Base-by-base conservation (phyloP, 768 basidiomycete genomes). In the Pulveroboletus sp. region DNA sequence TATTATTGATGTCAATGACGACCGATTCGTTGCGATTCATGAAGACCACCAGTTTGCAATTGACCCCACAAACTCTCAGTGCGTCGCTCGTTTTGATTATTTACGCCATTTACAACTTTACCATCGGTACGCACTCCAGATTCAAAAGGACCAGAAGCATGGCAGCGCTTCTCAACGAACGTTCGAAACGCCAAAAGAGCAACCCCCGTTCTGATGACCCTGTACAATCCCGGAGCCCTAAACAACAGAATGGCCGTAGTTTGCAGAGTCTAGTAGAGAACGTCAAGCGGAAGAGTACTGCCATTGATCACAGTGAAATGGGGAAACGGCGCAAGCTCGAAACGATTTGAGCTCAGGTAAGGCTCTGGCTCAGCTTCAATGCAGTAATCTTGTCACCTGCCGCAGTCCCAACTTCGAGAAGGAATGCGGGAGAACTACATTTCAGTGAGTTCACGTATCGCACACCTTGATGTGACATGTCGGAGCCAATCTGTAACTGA, bases 31-130 rank as follows among this genome's bases (percentile, higher is more conserved):
- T 63, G 85, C 79, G 18, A 63, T 98, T 39, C 88, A 93, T 59
- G 91, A 96, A 58, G 87, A 97, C 61, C 83, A 90, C 59, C 80
- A 85, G 30, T 98, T 90, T 57, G 94, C 95, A 0, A 93, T 99
- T 57, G 96, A 99, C 68, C 95, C 96, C 17, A 89, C 82, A 46
- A 89, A 97, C 70, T 93, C 95, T 65, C 89, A 85, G 95, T 96
- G 63, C 56, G 93, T 77, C 15, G 0, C 21, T 28, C 51, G 49
- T 35, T 31, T 2, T 31, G 1, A 18, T 17, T 4, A 2, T 9
- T 11, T 38, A 17, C 10, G 8, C 8, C 12, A 21, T 31, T 28
- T 41, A 32, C 18, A 12, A 9, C n/a, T 15, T 32, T 6, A 58
- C 21, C 26, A 26, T 30, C 18, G 21, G 14, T 49, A 12, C 45